Percentiles rank a stretch among this genome's conserved stretches.
phyloP scores from a whole-genome alignment of 202 grass and related monocot species.

The Carex sylvatica region DNA sequence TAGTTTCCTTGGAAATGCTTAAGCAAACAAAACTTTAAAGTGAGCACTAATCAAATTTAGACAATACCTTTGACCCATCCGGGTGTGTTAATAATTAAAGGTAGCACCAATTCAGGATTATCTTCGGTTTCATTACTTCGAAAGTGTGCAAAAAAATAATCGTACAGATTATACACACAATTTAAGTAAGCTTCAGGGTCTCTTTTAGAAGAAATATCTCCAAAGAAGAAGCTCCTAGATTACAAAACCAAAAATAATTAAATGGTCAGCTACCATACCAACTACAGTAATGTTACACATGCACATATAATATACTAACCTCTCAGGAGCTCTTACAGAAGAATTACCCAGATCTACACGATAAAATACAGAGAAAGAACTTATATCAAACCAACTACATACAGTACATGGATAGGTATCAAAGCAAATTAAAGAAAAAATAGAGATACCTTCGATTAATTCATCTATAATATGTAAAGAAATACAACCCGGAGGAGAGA shows the following conservation, averaged over 20 bases:
- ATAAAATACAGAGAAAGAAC: not conserved
- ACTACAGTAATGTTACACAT: not conserved
- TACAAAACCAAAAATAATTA: slow-evolving; percentile 23
- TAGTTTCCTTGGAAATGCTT: not conserved
- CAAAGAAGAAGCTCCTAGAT: slow-evolving; percentile 73
- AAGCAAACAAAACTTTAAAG: not conserved
- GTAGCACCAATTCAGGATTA: slow-evolving; percentile 30
- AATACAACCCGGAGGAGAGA: slow-evolving; percentile 65
- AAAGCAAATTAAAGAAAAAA: not conserved
- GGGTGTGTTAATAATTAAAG: slow-evolving; percentile 84
- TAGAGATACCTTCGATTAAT: slow-evolving; percentile 38
- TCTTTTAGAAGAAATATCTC: slow-evolving; percentile 85
- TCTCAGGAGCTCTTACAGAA: slow-evolving; percentile 42
- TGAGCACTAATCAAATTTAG: not conserved
- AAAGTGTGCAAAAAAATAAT: slow-evolving; percentile 54
- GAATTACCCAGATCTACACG: slow-evolving; percentile 76
- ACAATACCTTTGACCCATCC: slow-evolving; percentile 92
- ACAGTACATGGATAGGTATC: not conserved
- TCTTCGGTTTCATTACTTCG: slow-evolving; percentile 24
- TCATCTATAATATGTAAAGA: slow-evolving; percentile 60
- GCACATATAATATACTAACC: slow-evolving; percentile 29
- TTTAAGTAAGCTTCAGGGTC: slow-evolving; percentile 74
- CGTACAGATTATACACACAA: slow-evolving; percentile 60
- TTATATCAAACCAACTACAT: not conserved
- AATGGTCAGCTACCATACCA: not conserved